Evolutionary conservation across 1,284 basidiomycete genomes (phyloP), one percentile per base, ranked within the genome.

Genomic region (Polyporus tsugae): DNA sequence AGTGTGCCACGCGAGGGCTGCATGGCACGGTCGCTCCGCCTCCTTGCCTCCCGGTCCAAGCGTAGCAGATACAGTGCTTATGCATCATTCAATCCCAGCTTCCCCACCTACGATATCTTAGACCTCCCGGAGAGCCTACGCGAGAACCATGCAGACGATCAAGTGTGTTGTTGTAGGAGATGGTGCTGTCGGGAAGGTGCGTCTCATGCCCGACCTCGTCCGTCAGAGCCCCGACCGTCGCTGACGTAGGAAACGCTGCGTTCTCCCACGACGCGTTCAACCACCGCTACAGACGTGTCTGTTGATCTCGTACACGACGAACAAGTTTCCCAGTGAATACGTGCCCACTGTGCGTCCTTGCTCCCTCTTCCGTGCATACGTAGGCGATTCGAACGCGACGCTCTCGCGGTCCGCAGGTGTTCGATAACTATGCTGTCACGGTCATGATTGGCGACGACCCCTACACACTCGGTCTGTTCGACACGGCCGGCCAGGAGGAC

Each of bases 361-460:
- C 62, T 61, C 38, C 25, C 63, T 67, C 69, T 71, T 67, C 70
- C 65, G 57, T 72, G 69, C 68, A 68, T 55, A 15, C 52, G 59
- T 49, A 44, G 62, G 59, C 67, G 65, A 57, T 44, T 70, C 69
- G 75, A 74, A 75, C 62, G 63, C 69, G 72, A 75, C 76, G 68
- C 69, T 74, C 75, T 57, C 41, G 39, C 55, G 63, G 22, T 25
- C 19, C 60, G 70, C 71, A 97, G 96, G 93, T 97, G 64, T 97
- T 97, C 80, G 95, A 97, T 83, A 97, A 97, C 83, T 97, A 99
- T 84, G 97, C 97, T 63, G 98, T 99, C 72, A 99, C 97, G 11
- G 98, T 99, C 73, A 99, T 99, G 97, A 99, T 99, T 83, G 98
- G 97, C 68, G 98, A 99, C 80, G 97, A 99, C 83, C 97, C 97